Evolutionary conservation across 108 stramenopile species (phyloP).

Genomic region (Aurantiochytrium sp.): DNA sequence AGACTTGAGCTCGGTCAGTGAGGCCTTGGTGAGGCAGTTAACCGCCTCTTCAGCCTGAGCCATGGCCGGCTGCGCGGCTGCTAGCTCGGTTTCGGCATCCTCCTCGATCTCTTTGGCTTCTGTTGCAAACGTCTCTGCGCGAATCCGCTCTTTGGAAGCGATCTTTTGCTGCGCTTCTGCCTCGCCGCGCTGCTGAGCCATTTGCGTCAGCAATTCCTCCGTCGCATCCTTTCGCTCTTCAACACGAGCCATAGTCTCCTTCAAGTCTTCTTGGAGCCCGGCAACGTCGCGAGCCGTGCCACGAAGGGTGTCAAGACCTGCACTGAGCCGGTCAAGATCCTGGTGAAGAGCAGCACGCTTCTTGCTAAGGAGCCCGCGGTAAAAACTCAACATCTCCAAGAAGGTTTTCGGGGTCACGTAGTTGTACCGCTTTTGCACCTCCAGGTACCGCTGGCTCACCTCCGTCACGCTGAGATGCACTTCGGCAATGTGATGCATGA

Average conservation of each 20-base stretch:
- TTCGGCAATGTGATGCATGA: conserved; percentile 55
- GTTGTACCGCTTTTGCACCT: conserved; percentile 25
- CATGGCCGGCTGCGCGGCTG: conserved; percentile 35
- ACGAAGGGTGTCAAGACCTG: conserved; percentile 33
- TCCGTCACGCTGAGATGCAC: conserved; percentile 41
- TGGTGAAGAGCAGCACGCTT: conserved; percentile 32
- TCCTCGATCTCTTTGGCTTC: conserved; percentile 34
- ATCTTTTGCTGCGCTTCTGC: conserved; percentile 41
- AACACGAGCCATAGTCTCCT: conserved; percentile 45
- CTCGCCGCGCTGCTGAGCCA: conserved; percentile 28
- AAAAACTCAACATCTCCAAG: conserved; percentile 48
- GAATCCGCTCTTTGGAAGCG: conserved; percentile 27
- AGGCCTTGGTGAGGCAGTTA: conserved; percentile 33
- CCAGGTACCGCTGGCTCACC: conserved; percentile 20
- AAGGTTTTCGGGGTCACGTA: conserved; percentile 60
- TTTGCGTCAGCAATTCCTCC: conserved; percentile 44
- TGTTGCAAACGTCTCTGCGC: conserved; percentile 19
- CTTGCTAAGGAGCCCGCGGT: conserved; percentile 30
- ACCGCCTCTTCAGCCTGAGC: conserved; percentile 40
- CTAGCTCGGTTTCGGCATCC: conserved; percentile 28
- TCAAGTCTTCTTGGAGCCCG: conserved; percentile 33
- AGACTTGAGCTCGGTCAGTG: conserved; percentile 34
- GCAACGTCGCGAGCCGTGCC: conserved; percentile 37
- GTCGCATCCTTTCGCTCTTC: conserved; percentile 50
- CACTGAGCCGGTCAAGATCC: conserved; percentile 32